phyloP scores from a whole-genome alignment of 345 rosid genomes.

The Ailanthus altissimus region DNA sequence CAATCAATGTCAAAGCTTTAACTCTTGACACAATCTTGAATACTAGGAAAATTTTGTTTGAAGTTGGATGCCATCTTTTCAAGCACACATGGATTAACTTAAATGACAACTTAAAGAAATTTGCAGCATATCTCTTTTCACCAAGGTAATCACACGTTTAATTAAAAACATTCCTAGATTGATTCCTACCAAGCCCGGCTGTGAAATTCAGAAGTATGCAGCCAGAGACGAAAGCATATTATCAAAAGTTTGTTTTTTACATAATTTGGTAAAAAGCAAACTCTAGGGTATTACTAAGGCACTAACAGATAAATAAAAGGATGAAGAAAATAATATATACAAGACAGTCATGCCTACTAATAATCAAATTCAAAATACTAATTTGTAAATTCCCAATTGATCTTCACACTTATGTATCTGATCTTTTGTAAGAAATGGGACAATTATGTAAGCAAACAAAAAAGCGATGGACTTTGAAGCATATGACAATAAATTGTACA shows the following conservation, averaged over 20 bases:
- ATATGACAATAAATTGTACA: background rate
- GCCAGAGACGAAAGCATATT: slow-evolving; percentile 10
- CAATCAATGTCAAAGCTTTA: slow-evolving; percentile 2
- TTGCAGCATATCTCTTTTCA: slow-evolving; percentile 87
- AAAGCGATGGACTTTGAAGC: background rate
- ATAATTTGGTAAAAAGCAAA: background rate
- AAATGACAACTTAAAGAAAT: slow-evolving; percentile 65
- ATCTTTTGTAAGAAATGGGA: too few relatives aligned
- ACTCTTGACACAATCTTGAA: slow-evolving; percentile 7
- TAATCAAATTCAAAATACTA: background rate
- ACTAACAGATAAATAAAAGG: background rate
- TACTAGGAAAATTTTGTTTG: background rate
- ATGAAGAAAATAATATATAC: background rate
- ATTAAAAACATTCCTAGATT: slow-evolving; percentile 94
- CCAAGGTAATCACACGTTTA: slow-evolving; percentile 82
- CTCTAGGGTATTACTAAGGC: background rate
- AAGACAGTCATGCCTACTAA: background rate
- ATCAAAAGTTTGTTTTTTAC: background rate
- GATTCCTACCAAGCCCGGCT: slow-evolving; percentile 98
- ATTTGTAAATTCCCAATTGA: background rate
- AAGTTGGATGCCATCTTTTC: background rate
- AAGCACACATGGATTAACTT: background rate
- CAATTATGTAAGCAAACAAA: background rate
- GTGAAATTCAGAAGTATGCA: slow-evolving; percentile 36
- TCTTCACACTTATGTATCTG: too few relatives aligned